A percentile compares a stretch with the other conserved stretches of the same genome.
These are phyloP conservation scores for Cucurbita pepo DNA, from an alignment of 306 rosid species.

Conservation along the genomic window DNA sequence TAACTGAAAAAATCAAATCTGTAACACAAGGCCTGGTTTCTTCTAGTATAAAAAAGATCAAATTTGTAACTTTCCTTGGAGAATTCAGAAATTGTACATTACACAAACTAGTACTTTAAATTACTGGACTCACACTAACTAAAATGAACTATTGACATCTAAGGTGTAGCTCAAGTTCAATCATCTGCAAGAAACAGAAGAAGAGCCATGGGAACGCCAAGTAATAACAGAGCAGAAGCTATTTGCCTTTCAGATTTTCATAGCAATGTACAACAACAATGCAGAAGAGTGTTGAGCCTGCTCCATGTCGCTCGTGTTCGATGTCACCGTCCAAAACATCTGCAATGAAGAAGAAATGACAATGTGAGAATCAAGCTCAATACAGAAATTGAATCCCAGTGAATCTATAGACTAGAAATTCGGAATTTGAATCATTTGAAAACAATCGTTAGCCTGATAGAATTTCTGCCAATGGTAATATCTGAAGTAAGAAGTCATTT, in stretches of 20 bases:
- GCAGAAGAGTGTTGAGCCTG: neutral
- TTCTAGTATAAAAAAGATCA: neutral
- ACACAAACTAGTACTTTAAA: neutral
- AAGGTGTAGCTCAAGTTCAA: neutral
- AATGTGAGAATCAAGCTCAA: neutral
- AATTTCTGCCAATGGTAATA: neutral
- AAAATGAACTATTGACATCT: neutral
- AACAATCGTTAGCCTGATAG: neutral
- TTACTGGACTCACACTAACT: neutral
- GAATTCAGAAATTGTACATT: neutral
- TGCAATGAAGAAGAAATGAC: neutral
- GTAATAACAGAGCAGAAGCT: neutral
- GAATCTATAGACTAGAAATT: neutral
- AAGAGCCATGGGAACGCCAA: neutral
- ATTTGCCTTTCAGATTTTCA: neutral
- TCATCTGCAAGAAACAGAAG: neutral
- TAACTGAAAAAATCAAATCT: neutral
- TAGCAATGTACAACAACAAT: neutral
- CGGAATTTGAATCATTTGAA: neutral
- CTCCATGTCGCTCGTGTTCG: neutral
- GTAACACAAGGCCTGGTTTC: neutral
- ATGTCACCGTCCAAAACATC: neutral
- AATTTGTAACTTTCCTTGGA: neutral
- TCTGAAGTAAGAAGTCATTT: neutral
- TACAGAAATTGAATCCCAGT: neutral